Conservation (phyloP, 148 eudicot genomes). For the Rhododendron molle region DNA sequence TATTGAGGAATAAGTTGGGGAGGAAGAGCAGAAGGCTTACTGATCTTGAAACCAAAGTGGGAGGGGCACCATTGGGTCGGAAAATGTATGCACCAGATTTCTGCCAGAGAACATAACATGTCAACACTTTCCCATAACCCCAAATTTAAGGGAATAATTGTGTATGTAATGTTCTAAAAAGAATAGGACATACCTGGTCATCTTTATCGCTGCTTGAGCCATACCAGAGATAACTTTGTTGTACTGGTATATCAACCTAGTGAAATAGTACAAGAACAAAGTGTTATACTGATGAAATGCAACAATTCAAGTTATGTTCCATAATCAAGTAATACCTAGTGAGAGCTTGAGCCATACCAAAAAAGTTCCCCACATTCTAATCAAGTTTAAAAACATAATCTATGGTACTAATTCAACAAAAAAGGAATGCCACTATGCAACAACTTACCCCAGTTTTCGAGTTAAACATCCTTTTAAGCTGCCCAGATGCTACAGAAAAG, state of each 20-base stretch:
- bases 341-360: neutral
- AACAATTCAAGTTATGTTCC: neutral
- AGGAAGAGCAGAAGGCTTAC: conserved; percentile 30
- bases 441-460: conserved; percentile 52
- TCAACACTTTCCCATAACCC: conserved; percentile 2
- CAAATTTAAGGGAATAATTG: neutral
- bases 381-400: neutral
- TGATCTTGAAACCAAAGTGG: conserved; percentile 36
- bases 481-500: conserved; percentile 58
- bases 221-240: conserved; percentile 65
- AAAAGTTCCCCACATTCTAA: neutral
- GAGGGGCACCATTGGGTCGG: conserved; percentile 46
- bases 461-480: conserved; percentile 56
- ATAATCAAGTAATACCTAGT: neutral
- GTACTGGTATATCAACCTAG: conserved; percentile 63
- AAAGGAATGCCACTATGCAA: neutral
- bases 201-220: conserved; percentile 39
- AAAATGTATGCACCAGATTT: conserved; percentile 86
- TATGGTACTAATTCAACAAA: neutral
- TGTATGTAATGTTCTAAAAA: neutral
- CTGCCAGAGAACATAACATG: conserved; percentile 28
- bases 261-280: conserved; percentile 7
- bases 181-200: conserved; percentile 38
- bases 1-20: neutral
- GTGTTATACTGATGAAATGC: neutral